Conservation (phyloP, 352 stramenopile genomes). For the Peronospora destructor region DNA sequence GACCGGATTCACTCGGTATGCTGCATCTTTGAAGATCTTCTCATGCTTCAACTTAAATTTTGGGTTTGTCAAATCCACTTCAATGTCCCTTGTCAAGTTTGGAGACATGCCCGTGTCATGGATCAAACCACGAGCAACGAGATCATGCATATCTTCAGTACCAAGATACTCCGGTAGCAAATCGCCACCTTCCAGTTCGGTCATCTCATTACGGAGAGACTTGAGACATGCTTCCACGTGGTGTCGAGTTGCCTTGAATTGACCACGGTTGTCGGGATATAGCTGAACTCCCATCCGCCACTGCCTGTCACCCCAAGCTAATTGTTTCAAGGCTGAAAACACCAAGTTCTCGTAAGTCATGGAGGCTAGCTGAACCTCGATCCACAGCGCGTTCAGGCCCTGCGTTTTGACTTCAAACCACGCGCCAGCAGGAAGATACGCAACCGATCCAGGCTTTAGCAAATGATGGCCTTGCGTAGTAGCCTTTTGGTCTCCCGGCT, state of each 20-base stretch:
- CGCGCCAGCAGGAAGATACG: constrained; percentile 45
- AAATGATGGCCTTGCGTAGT: constrained; percentile 8
- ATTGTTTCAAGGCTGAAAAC: constrained; percentile 24
- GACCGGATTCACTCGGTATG: constrained; percentile 47
- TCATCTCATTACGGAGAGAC: constrained; percentile 12
- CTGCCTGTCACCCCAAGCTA: constrained; percentile 23
- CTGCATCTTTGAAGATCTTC: constrained; percentile 29
- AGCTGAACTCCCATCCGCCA: constrained; percentile 22
- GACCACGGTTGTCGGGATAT: constrained; percentile 4
- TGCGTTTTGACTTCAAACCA: constrained; percentile 36
- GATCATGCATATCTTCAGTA: constrained; percentile 19
- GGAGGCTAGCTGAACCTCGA: constrained; percentile 37
- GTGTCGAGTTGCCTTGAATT: constrained; percentile 6
- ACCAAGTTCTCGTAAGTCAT: constrained; percentile 24
- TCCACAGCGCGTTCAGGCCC: constrained; percentile 25
- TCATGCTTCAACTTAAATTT: constrained; percentile 30
- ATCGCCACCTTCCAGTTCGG: constrained; percentile 19
- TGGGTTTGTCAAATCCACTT: constrained; percentile 26
- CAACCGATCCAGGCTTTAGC: constrained; percentile 32
- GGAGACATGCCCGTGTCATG: background rate
- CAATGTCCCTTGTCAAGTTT: constrained; percentile 7
- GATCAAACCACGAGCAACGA: constrained; percentile 5
- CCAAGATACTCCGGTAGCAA: constrained; percentile 33
- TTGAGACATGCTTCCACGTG: constrained; percentile 20
- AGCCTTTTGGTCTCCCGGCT: background rate